Evolutionary conservation across 805 yeast genomes (phyloP), one percentile per base, ranked within the genome.

Genomic region (Candida gorgasii): DNA sequence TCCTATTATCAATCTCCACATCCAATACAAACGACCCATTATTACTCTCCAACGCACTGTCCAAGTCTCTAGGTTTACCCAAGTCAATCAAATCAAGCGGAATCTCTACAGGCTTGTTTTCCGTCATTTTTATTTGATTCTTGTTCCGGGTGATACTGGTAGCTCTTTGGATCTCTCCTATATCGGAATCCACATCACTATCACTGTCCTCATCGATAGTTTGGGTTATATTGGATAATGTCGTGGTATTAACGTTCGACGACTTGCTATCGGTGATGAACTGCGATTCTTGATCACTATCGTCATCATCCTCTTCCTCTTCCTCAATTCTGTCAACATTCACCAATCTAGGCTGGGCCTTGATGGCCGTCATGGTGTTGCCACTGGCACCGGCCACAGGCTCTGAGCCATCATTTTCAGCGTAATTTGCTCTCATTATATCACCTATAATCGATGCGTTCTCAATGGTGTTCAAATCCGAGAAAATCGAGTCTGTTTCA

Each of bases 321-420:
- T 70, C 76, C 33, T 69, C 74, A 42, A 70, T 73, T 46, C 66
- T 65, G 39, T 61, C 76, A 30, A 80, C 75, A 40, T 74, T 73
- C n/a, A 87, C 84, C 47, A 87, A 67, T 50, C 76, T 75, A 1
- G 95, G 93, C 55, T 76, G 80, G 2, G 86, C 93, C 46, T 83
- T 76, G 43, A 86, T 83, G 2, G 93, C 95, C 0, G 89, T 85
- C 57, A 83, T 84, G 27, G 83, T 76, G 4, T 67, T 48, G 18
- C 37, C 22, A 13, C 36, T 11, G n/a, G 8, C 23, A 34, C 14
- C 23, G 14, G 14, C 28, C 12, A 4, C 13, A 11, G 23, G 19
- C n/a, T 35, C 15, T 19, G 38, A 35, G 35, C 15, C 31, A 22
- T 43, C 41, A n/a, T 26, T 16, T 5, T 35, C 46, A 42, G 49